Base-by-base conservation (phyloP, 116 monocot genomes). In the Zostera marina region DNA sequence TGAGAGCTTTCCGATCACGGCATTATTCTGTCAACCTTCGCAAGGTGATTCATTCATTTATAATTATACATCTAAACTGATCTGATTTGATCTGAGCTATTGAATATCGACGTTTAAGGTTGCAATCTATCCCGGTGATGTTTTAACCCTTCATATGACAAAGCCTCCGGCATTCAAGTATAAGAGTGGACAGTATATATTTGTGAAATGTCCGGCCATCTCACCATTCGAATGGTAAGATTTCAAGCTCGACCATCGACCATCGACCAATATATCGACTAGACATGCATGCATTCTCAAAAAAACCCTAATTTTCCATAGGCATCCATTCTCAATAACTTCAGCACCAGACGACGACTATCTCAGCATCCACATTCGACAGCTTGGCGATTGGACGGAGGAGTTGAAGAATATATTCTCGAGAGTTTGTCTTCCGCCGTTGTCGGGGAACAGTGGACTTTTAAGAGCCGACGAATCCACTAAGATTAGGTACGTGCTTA, bases 241-340 rank as follows among this genome's bases (percentile, higher is more conserved):
- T 3, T 32, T 32, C 4, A 32, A 32, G 5, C 5, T 32, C 32
- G 32, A n/a, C n/a, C n/a, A n/a, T n/a, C n/a, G n/a, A n/a, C n/a
- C n/a, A n/a, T n/a, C n/a, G n/a, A n/a, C n/a, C n/a, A n/a, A n/a
- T n/a, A n/a, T n/a, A n/a, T n/a, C n/a, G n/a, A n/a, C n/a, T n/a
- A n/a, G n/a, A n/a, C n/a, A n/a, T n/a, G n/a, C n/a, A n/a, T n/a
- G n/a, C n/a, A n/a, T n/a, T n/a, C n/a, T n/a, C n/a, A n/a, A n/a
- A 32, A 32, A 32, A 32, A 32, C 32, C 32, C n/a, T 12, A 44
- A 60, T 7, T 62, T 47, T 48, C 9, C 23, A 21, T 12, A 92
- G 92, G 92, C 92, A 92, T 73, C 92, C 92, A 1, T 92, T 92
- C 66, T 87, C 92, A 1, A 92, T 92, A 41, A 92, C 92, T 53